Evolutionary conservation across 2,329 filamentous ascomycete genomes (phyloP), one percentile per base, ranked within the genome.

Genomic region (Penicillium sp.): DNA sequence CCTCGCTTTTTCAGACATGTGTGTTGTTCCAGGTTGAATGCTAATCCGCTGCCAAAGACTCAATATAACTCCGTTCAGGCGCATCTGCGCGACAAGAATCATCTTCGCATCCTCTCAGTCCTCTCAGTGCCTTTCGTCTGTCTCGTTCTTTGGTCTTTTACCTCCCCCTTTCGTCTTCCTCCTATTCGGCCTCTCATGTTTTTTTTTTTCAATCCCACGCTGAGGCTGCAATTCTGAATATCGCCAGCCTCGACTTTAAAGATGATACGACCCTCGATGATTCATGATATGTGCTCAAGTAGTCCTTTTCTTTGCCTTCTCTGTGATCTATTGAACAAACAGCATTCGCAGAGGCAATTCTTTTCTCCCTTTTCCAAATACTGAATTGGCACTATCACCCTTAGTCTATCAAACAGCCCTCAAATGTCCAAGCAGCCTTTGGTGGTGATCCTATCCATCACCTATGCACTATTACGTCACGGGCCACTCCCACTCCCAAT

Each of bases 201-300:
- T 33, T 11, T 27, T 29, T n/a, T 33, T 33, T 24, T 39, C 43
- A 39, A 27, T 33, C 39, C 9, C 39, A 12, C 25, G 24, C 32
- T 32, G 38, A 25, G 43, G 47, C 33, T 39, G 26, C 42, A 33
- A 24, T 38, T 13, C 18, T 38, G 13, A 43, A 28, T 32, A 29
- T 44, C 43, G 27, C 36, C 40, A 41, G 24, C 32, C 46, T 43
- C 43, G 43, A 28, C 8, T 11, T 40, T 43, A 48, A 42, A 52
- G 44, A 57, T 57, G 56, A 58, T 46, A 58, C 53, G 57, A 59
- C 51, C 40, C 39, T 58, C 54, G 53, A 60, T 57, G 56, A 60
- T 54, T 52, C 53, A 54, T 50, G 54, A 56, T 44, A 50, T 54
- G 48, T 55, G 46, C 58, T 52, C 54, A 52, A 52, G 51, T 58